Evolutionary conservation across 1,284 basidiomycete genomes (phyloP).

Genomic region (Wolfiporia cocos): DNA sequence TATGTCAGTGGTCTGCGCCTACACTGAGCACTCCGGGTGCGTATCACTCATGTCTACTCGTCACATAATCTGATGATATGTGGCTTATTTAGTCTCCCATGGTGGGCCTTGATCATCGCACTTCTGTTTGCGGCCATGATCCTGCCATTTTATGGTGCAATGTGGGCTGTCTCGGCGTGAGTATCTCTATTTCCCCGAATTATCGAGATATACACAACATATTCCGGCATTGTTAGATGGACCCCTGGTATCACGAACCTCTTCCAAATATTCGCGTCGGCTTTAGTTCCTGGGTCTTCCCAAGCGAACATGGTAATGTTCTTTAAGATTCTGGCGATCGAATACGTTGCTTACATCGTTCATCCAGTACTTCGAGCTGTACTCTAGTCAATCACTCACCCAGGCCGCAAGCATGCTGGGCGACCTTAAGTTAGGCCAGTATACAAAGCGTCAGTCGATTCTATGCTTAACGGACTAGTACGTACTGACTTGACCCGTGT

Average conservation of each 20-base stretch:
- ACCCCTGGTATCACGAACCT: conserved; percentile 8
- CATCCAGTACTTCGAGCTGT: conserved; percentile 29
- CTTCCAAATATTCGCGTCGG: conserved; percentile 31
- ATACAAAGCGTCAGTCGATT: conserved; percentile 42
- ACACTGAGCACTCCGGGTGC: conserved; percentile 35
- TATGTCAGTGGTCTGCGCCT: conserved; percentile 28
- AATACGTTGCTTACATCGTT: neutral
- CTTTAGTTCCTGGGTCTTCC: conserved; percentile 34
- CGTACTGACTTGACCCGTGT: neutral
- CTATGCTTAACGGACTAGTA: neutral
- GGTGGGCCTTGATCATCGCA: conserved; percentile 41
- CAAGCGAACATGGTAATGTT: conserved; percentile 33
- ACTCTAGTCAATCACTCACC: conserved; percentile 24
- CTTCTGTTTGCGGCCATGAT: conserved; percentile 38
- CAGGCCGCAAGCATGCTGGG: conserved; percentile 31
- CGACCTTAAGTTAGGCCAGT: conserved; percentile 43
- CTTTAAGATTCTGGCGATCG: neutral
- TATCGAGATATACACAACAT: neutral
- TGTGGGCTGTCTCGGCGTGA: conserved; percentile 28
- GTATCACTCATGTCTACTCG: neutral
- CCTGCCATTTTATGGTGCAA: conserved; percentile 32
- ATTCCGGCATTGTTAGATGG: conserved; percentile 8
- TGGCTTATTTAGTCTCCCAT: conserved; percentile 29
- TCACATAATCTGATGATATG: neutral
- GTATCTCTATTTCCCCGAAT: no score